These are phyloP conservation scores for Dysphania ambrosioides DNA, from an alignment of 148 eudicot genomes.

Conservation along the genomic window DNA sequence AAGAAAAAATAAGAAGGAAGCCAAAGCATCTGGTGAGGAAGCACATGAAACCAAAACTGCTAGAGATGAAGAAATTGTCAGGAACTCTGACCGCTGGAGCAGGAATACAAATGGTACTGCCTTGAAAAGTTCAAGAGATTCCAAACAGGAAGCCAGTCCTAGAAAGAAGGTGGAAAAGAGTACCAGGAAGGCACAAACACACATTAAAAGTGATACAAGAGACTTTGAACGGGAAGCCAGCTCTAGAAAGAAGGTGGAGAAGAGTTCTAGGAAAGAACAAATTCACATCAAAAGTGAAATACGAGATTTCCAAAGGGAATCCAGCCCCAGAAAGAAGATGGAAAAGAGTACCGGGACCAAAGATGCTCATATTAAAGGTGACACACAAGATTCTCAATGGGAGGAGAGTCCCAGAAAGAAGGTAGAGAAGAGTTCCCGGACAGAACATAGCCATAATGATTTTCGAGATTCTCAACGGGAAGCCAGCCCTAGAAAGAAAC, in stretches of 20 bases:
- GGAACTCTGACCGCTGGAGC: conserved; percentile 27
- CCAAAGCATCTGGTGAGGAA: conserved; percentile 32
- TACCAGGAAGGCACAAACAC: conserved; percentile 30
- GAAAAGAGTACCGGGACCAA: conserved; percentile 32
- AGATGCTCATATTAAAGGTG: conserved; percentile 32
- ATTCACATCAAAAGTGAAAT: too few species aligned
- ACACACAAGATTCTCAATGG: not conserved
- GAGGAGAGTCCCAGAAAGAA: not conserved
- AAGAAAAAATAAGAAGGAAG: conserved; percentile 53
- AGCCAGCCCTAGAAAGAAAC: conserved; percentile 38
- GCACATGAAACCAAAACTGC: conserved; percentile 28
- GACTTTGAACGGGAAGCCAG: too few species aligned
- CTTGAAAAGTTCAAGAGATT: conserved; percentile 33
- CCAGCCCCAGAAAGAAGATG: conserved; percentile 36
- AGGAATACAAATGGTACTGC: conserved; percentile 28
- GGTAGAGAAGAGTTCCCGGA: not conserved
- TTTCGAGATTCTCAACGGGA: conserved; percentile 10
- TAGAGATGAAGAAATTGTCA: conserved; percentile 25
- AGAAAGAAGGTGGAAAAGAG: conserved; percentile 39
- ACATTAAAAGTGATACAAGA: conserved; percentile 24
- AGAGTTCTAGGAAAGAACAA: too few species aligned
- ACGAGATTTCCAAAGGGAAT: conserved; percentile 18
- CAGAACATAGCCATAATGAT: not conserved
- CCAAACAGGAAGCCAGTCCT: conserved; percentile 35
- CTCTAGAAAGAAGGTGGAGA: too few species aligned